Conservation (phyloP, 2,329 filamentous ascomycete species). For the Clonostachys rosea region DNA sequence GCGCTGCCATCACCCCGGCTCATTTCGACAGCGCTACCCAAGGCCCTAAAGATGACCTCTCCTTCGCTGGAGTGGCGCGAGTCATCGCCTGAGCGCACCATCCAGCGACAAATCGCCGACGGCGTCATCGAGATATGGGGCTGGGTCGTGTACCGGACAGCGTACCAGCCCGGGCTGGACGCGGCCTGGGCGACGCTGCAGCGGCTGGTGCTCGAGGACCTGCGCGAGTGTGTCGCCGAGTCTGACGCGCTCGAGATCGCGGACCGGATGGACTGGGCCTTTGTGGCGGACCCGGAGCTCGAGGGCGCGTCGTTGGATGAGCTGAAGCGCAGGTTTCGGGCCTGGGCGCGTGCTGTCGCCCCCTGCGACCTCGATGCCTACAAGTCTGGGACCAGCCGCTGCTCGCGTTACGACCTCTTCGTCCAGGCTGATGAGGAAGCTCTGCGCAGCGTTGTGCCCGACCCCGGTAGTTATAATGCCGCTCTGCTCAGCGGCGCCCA, state of each 20-base stretch:
- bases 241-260: conserved; percentile 5
- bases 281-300: conserved; percentile 8
- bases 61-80: too few species aligned
- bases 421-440: conserved; percentile 5
- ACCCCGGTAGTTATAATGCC: too few species aligned
- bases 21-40: too few species aligned
- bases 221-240: neutral
- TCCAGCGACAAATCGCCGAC: too few species aligned
- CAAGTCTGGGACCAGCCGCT: neutral
- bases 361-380: neutral
- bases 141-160: conserved; percentile 1
- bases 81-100: too few species aligned
- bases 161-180: neutral
- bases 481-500: neutral
- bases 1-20: too few species aligned
- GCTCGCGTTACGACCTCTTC: conserved; percentile 7
- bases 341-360: conserved; percentile 1
- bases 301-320: conserved; percentile 7
- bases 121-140: neutral
- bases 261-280: conserved; percentile 7
- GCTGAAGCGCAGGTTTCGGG: conserved; percentile 5
- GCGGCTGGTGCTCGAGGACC: neutral
- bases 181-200: neutral
- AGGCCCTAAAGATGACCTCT: too few species aligned
- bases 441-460: neutral